These are phyloP conservation scores for Dictyostelium intermedium DNA, from an alignment of 78 protist genomes.

Conservation along the genomic window DNA sequence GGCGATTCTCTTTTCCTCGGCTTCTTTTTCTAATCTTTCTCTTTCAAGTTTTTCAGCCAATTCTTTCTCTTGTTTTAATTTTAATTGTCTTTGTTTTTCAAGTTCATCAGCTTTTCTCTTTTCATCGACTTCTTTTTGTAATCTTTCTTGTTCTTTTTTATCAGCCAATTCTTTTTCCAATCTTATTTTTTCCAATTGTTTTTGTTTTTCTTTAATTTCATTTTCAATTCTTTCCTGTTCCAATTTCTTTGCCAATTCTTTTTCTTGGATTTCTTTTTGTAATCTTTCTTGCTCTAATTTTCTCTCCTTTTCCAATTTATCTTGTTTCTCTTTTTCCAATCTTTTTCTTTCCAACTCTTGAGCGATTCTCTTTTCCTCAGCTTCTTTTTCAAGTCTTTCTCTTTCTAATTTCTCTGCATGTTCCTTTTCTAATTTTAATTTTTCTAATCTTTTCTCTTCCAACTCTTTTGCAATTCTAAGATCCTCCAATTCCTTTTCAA, in stretches of 20 bases:
- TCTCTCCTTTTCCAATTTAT: not conserved
- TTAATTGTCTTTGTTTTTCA: not conserved
- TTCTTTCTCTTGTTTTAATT: not conserved
- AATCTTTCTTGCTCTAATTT: slow-evolving; percentile 5
- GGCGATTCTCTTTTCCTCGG: not conserved
- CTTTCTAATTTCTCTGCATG: not conserved
- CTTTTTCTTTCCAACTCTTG: not conserved
- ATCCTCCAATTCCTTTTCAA: not conserved
- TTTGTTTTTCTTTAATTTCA: slow-evolving; percentile 1
- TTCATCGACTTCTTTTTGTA: not conserved
- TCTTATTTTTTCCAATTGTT: not conserved
- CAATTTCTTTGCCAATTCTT: not conserved
- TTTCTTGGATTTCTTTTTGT: not conserved
- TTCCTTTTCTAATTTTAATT: not conserved
- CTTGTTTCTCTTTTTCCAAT: slow-evolving; percentile 12
- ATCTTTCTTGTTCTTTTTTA: not conserved
- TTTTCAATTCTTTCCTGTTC: slow-evolving; percentile 3
- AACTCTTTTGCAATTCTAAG: not conserved
- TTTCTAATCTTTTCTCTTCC: not conserved
- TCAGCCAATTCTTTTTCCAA: not conserved
- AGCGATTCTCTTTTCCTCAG: not conserved
- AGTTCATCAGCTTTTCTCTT: not conserved
- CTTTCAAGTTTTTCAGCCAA: slow-evolving; percentile 6
- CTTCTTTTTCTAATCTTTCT: not conserved
- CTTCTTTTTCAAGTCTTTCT: slow-evolving; percentile 4